These are phyloP conservation scores for Coemansia guatemalensis DNA, from an alignment of 192 early-diverging fungal genomes.

Conservation along the genomic window DNA sequence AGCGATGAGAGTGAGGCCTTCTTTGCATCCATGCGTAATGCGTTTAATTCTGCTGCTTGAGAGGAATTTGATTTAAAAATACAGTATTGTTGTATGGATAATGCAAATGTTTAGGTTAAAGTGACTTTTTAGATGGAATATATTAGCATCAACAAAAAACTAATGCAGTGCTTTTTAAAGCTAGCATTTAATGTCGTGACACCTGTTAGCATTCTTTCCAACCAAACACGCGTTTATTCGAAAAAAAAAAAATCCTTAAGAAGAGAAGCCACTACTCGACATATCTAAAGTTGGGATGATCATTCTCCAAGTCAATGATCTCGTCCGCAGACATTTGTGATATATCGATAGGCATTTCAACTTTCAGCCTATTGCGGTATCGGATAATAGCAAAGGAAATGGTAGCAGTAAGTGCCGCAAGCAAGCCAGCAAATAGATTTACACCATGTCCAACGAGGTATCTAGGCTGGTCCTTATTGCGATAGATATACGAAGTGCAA, in stretches of 20 bases:
- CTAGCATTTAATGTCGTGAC: no score
- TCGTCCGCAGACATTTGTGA: constrained; percentile 23
- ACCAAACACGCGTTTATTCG: no score
- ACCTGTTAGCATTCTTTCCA: no score
- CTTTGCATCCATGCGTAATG: constrained; percentile 14
- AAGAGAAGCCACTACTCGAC: not conserved
- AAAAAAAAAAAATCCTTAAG: no score
- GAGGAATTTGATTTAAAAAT: not conserved
- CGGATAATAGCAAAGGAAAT: constrained; percentile 17
- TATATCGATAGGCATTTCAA: constrained; percentile 19
- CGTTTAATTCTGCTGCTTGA: constrained; percentile 3
- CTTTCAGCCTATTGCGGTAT: constrained; percentile 21
- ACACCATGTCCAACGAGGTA: constrained; percentile 38
- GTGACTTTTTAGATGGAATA: no score
- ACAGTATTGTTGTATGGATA: not conserved
- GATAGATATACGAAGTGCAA: constrained; percentile 37
- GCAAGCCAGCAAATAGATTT: constrained; percentile 37
- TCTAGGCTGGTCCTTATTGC: constrained; percentile 36
- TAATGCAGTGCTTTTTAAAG: no score
- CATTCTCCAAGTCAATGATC: constrained; percentile 28
- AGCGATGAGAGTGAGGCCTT: not conserved
- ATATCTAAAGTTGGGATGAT: constrained; percentile 26
- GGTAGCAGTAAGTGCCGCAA: constrained; percentile 21
- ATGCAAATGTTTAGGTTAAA: not conserved
- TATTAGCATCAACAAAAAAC: no score